Base-by-base conservation (phyloP, 1,284 basidiomycete species). In the Rhodotorula mucilaginosa region DNA sequence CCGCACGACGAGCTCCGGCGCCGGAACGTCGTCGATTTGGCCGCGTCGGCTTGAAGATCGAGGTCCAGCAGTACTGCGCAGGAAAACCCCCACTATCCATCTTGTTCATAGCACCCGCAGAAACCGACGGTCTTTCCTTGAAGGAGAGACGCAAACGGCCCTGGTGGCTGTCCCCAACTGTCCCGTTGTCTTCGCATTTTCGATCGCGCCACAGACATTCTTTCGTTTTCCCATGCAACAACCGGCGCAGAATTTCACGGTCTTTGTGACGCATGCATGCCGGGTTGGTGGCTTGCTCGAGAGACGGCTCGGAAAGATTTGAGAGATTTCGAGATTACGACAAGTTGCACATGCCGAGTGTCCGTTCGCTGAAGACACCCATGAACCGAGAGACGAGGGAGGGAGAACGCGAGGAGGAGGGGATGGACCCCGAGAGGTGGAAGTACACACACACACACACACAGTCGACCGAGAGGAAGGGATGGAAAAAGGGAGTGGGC, bases 1-100 rank as follows among this genome's bases (percentile, higher is more conserved):
- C 16, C 7, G 39, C 70, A 68, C 48, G 70, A 71, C 23, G 70
- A 71, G 48, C 54, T 71, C n/a, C 64, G 52, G 62, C 61, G 64
- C n/a, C 52, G 68, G 4, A 48, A 56, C 51, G 44, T 52, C 31
- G 52, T 57, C 54, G 7, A 56, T n/a, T 8, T 64, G 1, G 34
- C 16, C 7, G 16, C 44, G 23, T 51, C 34, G 8, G 58, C 19
- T 31, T 7, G 15, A 26, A 34, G 29, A 2, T 21, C 19, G 15
- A 8, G 58, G 39, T 44, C 10, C 39, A 44, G 39, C 10, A 44
- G 39, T 1, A 13, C 39, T 44, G 39, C 39, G 39, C 39, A 12
- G 10, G 39, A 44, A 44, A 10, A 44, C 1, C 39, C 12, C 39
- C 39, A 10, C 39, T 44, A 5, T 15, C 18, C 21, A 26, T 52